Evolutionary conservation across 2,329 filamentous ascomycete species (phyloP), one percentile per base, ranked within the genome.

Genomic region (Aureobasidium sp.): DNA sequence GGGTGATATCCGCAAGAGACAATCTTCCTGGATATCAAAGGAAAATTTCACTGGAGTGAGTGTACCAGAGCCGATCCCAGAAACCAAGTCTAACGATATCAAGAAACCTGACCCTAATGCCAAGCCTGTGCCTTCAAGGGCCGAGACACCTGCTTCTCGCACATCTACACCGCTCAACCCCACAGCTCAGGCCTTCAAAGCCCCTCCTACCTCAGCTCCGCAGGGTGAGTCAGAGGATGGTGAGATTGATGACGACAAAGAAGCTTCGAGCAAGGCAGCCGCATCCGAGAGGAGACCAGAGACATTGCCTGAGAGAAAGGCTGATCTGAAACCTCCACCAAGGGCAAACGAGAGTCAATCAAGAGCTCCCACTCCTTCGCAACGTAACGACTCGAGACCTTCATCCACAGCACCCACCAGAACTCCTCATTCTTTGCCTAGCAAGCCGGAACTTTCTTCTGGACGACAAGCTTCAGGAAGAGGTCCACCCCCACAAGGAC

Each of bases 11-110:
- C 83, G 83, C 64, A 83, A 79, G 61, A 74, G 79, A 57, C 80
- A 85, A 59, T 73, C 78, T 38, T 78, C 79, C 65, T 90, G 85
- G 85, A 78, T 89, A 27, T 78, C 87, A 68, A 83, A 88, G 32
- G 84, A 88, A 63, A 83, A 82, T 37, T 91, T 90, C 56, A 84
- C 82, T 59, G 74, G 78, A 57, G 84, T 86, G 70, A 71, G 78
- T 66, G 27, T 24, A 29, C 14, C 21, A 24, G 4, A 24, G 17
- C 25, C 30, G 22, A 35, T 27, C 11, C 14, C 29, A n/a, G 29
- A 6, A 14, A 27, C 21, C 32, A 54, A 40, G 25, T 39, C 51
- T 47, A 24, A 53, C 51, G 30, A 6, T 17, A n/a, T 38, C 32
- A 54, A 53, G 51, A 47, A 53, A 38, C 47, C 47, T 24, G 47